These are phyloP conservation scores for Dictyostelium firmibasis DNA, from an alignment of 78 protist species.

Conservation along the genomic window DNA sequence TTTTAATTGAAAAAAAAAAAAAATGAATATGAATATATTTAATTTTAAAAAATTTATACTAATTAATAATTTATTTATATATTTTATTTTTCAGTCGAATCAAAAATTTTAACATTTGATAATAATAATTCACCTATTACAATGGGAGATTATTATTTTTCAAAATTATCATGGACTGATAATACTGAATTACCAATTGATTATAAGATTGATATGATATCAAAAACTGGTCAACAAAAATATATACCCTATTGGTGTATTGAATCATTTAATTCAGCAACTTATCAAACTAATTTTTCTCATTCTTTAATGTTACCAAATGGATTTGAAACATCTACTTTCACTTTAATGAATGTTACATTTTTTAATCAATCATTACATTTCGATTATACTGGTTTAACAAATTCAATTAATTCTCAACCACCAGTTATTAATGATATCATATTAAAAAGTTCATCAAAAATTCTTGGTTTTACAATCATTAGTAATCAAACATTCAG, in stretches of 20 bases:
- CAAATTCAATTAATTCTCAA: not conserved
- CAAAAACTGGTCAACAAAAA: not conserved
- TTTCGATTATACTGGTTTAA: not conserved
- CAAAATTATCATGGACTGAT: not conserved
- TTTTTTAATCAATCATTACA: not conserved
- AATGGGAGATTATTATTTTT: not conserved
- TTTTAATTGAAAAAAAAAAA: too few species aligned
- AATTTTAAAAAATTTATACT: too few species aligned
- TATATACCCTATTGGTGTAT: not conserved
- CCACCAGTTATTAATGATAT: not conserved
- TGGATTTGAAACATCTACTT: not conserved
- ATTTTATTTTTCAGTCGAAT: not conserved
- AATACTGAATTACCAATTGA: not conserved
- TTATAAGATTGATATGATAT: not conserved
- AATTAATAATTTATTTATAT: too few species aligned
- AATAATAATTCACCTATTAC: not conserved
- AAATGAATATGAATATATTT: too few species aligned
- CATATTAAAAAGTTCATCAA: not conserved
- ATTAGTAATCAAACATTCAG: not conserved
- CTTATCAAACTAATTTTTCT: not conserved
- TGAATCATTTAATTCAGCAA: not conserved
- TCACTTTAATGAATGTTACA: not conserved
- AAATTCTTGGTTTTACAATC: not conserved
- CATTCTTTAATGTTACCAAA: not conserved
- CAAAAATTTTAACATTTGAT: not conserved